Evolutionary conservation across 106 monocot genomes (phyloP).

Genomic region (Dendrobium nobile): DNA sequence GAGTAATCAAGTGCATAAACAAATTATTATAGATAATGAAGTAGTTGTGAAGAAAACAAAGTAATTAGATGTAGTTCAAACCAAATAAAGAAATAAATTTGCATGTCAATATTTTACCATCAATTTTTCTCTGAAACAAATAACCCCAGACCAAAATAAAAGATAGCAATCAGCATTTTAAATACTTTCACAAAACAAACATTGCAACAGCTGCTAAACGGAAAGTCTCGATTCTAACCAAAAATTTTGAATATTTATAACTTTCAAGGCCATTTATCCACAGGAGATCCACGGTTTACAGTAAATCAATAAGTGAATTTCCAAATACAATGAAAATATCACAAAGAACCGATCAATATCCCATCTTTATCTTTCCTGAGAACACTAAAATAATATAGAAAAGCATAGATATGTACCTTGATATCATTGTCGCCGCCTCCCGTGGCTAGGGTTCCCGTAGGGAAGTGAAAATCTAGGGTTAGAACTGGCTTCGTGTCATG

Average conservation of each 20-base stretch:
- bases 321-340: not conserved
- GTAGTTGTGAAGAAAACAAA: too few relatives aligned
- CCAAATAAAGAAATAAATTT: too few relatives aligned
- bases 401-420: constrained; percentile 45
- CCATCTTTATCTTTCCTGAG: not conserved
- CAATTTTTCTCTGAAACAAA: too few relatives aligned
- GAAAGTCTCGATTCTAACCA: not conserved
- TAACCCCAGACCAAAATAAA: not conserved
- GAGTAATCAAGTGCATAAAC: too few relatives aligned
- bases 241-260: not conserved
- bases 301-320: not conserved
- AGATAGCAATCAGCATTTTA: not conserved
- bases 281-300: not conserved
- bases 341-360: not conserved
- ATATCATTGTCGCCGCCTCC: constrained; percentile 90
- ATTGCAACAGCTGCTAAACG: not conserved
- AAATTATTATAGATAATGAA: too few relatives aligned
- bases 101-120: too few relatives aligned
- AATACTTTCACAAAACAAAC: not conserved
- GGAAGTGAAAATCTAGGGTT: constrained; percentile 88
- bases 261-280: not conserved
- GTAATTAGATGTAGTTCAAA: too few relatives aligned
- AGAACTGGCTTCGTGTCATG: constrained; percentile 84
- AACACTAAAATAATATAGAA: not conserved
- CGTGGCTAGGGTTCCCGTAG: constrained; percentile 68